These are phyloP conservation scores for Pisolithus orientalis DNA, from an alignment of 768 basidiomycete genomes.

Conservation along the genomic window DNA sequence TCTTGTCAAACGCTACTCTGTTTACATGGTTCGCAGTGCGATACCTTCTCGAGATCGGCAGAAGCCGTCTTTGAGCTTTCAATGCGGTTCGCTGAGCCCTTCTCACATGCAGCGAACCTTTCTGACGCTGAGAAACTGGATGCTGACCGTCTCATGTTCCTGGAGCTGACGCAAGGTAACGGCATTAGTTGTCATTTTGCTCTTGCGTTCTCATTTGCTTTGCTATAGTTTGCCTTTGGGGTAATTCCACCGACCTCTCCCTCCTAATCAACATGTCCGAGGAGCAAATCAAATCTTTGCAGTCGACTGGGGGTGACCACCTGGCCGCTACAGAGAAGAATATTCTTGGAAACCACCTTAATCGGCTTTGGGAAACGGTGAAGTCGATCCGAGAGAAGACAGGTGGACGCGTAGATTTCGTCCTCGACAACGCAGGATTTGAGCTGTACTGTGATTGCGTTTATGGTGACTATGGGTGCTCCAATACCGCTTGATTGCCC, in stretches of 20 bases:
- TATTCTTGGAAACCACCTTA: slow-evolving; percentile 82
- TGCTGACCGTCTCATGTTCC: slow-evolving; percentile 79
- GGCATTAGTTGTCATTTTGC: background rate
- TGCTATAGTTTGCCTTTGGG: slow-evolving; percentile 85
- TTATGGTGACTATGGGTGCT: slow-evolving; percentile 50
- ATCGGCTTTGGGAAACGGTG: slow-evolving; percentile 66
- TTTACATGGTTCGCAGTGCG: slow-evolving; percentile 49
- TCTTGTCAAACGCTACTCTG: background rate
- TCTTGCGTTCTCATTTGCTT: background rate
- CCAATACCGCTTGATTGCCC: background rate
- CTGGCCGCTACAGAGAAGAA: slow-evolving; percentile 96
- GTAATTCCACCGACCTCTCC: slow-evolving; percentile 93
- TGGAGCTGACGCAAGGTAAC: slow-evolving; percentile 86
- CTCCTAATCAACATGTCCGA: slow-evolving; percentile 97
- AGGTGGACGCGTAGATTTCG: slow-evolving; percentile 71
- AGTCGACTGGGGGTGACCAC: slow-evolving; percentile 93
- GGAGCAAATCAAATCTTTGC: slow-evolving; percentile 93
- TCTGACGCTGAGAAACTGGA: slow-evolving; percentile 53
- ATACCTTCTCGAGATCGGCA: slow-evolving; percentile 88
- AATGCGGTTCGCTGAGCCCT: slow-evolving; percentile 84
- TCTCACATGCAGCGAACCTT: slow-evolving; percentile 50
- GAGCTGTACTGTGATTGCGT: slow-evolving; percentile 87
- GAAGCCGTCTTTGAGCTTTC: slow-evolving; percentile 95
- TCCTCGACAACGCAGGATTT: slow-evolving; percentile 79
- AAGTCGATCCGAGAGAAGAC: slow-evolving; percentile 63